Evolutionary conservation across 306 rosid genomes (phyloP).

Genomic region (Sphenostylis stenocarpa): DNA sequence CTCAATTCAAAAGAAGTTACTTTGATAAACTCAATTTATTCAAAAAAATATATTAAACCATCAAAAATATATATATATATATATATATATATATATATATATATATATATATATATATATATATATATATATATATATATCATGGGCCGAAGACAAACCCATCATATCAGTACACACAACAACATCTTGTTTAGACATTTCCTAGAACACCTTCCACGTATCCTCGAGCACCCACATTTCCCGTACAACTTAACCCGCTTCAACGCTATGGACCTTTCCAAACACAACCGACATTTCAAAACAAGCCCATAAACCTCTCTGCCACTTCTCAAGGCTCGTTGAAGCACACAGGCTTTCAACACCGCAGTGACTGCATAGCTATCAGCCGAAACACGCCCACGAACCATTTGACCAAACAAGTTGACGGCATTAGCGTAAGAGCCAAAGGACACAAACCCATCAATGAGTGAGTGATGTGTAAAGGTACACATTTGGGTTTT

Average conservation of each 20-base stretch:
- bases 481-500: slow-evolving; percentile 47
- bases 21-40: no score
- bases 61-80: no score
- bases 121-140: no score
- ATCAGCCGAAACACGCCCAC: slow-evolving; percentile 30
- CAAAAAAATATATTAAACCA: no score
- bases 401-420: slow-evolving; percentile 36
- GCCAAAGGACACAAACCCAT: slow-evolving; percentile 41
- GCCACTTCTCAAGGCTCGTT: slow-evolving; percentile 26
- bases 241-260: slow-evolving; percentile 45
- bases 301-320: slow-evolving; percentile 45
- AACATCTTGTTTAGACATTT: slow-evolving; percentile 47
- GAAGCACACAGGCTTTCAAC: slow-evolving; percentile 46
- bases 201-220: slow-evolving; percentile 40
- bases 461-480: slow-evolving; percentile 52
- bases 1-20: no score
- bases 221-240: slow-evolving; percentile 32
- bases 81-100: no score
- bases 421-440: slow-evolving; percentile 30
- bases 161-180: slow-evolving; percentile 42
- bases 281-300: slow-evolving; percentile 44
- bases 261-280: slow-evolving; percentile 40
- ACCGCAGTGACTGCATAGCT: slow-evolving; percentile 40
- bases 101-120: no score
- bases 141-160: no score